Evolutionary conservation across 352 stramenopile species (phyloP).

Genomic region (Pythium brachiatum): DNA sequence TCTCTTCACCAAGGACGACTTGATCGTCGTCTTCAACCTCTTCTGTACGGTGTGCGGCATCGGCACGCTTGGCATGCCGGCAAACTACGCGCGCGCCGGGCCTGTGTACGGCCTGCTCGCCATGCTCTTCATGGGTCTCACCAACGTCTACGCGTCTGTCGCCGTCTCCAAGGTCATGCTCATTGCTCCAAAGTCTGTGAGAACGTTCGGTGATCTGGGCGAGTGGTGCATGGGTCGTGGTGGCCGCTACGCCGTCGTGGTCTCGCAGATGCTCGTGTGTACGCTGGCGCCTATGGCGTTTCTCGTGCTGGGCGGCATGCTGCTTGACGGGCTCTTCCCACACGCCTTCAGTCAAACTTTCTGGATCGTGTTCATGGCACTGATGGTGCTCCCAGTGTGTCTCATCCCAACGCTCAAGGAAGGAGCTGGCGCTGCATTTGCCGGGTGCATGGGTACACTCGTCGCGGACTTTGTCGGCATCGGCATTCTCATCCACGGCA

Average conservation of each 20-base stretch:
- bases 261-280: conserved; percentile 24
- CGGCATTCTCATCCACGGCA: conserved; percentile 24
- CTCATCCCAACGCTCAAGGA: conserved; percentile 31
- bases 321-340: conserved; percentile 28
- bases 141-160: conserved; percentile 22
- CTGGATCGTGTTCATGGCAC: conserved; percentile 34
- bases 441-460: conserved; percentile 29
- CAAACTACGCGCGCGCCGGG: conserved; percentile 61
- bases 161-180: conserved; percentile 39
- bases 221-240: conserved; percentile 27
- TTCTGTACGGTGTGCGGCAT: conserved; percentile 70
- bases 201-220: conserved; percentile 30
- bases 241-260: conserved; percentile 24
- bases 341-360: conserved; percentile 14
- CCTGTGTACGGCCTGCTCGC: conserved; percentile 25
- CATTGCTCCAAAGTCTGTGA: conserved; percentile 20
- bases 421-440: conserved; percentile 25
- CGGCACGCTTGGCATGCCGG: conserved; percentile 66
- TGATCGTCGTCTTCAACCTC: conserved; percentile 35
- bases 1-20: conserved; percentile 27
- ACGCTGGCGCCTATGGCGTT: conserved; percentile 22
- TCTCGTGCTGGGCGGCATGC: conserved; percentile 26
- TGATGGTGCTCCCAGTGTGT: conserved; percentile 23
- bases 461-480: conserved; percentile 28
- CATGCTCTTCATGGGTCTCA: conserved; percentile 28